phyloP scores from a whole-genome alignment of 441 rosid genomes.

The Melastoma candidum region DNA sequence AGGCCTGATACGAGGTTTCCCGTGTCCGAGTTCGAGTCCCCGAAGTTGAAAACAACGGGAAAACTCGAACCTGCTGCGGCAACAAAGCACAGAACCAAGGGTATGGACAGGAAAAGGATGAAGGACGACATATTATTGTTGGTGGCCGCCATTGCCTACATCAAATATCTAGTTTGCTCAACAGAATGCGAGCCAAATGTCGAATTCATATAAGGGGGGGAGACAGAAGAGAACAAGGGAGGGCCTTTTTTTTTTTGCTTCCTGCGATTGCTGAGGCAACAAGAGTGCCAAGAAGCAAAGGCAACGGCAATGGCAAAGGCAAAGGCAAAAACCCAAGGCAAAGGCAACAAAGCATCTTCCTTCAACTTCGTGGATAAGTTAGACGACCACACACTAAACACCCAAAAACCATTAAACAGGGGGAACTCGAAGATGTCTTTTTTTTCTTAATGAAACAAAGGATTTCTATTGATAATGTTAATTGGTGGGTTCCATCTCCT shows the following conservation, averaged over 20 bases:
- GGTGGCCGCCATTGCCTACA: conserved; percentile 18
- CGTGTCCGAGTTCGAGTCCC: conserved; percentile 66
- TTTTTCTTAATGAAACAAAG: too few relatives aligned
- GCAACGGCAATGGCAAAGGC: conserved; percentile 13
- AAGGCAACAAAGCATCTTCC: conserved; percentile 9
- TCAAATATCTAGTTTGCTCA: neutral
- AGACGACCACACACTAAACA: too few relatives aligned
- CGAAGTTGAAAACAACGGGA: conserved; percentile 51
- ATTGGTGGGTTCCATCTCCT: too few relatives aligned
- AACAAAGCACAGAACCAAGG: conserved; percentile 9
- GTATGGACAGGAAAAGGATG: conserved; percentile 16
- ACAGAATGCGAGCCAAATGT: neutral
- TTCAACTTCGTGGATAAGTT: neutral
- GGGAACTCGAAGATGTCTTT: too few relatives aligned
- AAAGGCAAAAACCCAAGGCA: conserved; percentile 21
- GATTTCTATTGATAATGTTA: too few relatives aligned
- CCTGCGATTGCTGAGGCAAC: conserved; percentile 14
- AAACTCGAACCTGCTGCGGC: conserved; percentile 36
- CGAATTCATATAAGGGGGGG: neutral
- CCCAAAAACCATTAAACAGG: too few relatives aligned
- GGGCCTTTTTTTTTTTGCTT: conserved; percentile 21
- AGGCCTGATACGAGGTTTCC: conserved; percentile 42
- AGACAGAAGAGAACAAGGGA: neutral
- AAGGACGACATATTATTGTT: neutral
- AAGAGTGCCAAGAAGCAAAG: conserved; percentile 9